These are phyloP conservation scores for Dactylellina cionopaga DNA, from an alignment of 2,329 filamentous ascomycete genomes.

Conservation along the genomic window DNA sequence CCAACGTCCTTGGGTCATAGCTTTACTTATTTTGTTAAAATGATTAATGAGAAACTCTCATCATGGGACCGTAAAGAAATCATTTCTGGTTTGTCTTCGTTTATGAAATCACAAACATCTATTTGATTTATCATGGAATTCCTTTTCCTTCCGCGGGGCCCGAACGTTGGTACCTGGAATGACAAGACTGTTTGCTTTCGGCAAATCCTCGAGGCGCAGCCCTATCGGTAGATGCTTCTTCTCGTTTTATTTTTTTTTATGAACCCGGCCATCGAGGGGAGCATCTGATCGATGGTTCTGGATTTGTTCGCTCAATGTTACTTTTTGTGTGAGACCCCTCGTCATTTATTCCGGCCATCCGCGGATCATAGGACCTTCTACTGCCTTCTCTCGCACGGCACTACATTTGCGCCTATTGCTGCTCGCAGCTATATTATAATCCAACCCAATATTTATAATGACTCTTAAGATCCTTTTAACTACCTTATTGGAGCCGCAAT, in stretches of 20 bases:
- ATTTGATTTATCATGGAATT: neutral
- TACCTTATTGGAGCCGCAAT: constrained; percentile 38
- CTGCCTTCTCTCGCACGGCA: constrained; percentile 17
- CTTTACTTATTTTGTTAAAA: constrained; percentile 16
- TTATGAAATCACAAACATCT: neutral
- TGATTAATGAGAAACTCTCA: constrained; percentile 21
- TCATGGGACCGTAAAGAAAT: constrained; percentile 27
- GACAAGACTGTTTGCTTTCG: constrained; percentile 12
- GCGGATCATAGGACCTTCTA: constrained; percentile 29
- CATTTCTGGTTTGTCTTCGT: neutral
- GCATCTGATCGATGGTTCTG: no score
- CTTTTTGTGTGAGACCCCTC: constrained; percentile 17
- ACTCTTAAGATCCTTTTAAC: constrained; percentile 18
- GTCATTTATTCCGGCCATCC: constrained; percentile 37
- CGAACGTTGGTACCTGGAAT: no score
- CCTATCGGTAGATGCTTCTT: neutral
- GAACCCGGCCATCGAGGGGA: no score
- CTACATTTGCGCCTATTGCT: constrained; percentile 5
- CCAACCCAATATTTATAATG: constrained; percentile 31
- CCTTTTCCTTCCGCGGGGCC: no score
- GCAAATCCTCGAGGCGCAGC: constrained; percentile 17
- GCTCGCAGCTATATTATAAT: constrained; percentile 18
- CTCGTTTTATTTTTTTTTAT: no score
- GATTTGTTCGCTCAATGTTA: no score
- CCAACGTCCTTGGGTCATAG: constrained; percentile 35